Base-by-base conservation (phyloP, 345 rosid species). In the Populus deltoides region DNA sequence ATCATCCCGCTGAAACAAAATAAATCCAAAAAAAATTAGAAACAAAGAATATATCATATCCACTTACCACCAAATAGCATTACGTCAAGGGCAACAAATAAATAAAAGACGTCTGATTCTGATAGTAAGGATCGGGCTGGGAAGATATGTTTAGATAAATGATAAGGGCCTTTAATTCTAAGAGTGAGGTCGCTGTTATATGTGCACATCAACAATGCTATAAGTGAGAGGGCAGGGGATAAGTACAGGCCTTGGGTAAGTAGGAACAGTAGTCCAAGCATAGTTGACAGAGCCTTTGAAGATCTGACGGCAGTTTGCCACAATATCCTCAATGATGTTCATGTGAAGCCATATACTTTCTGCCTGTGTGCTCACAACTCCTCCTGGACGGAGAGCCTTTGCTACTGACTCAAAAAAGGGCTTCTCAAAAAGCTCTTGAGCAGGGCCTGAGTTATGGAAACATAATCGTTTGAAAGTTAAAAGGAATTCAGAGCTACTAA, bases 341-440 rank as follows among this genome's bases (percentile, higher is more conserved):
- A 95, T 95, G 91, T 95, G 99, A 78, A 95, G 98, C 99, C 99
- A 95, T 71, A 95, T 87, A 80, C 98, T 95, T 82, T 95, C 99
- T 67, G 98, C 98, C 55, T 95, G 99, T 59, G 99, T 93, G 78
- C 94, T 90, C 73, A 92, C 90, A 70, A 95, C 98, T 51, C 99
- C 99, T 68, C 99, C 99, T 18, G 99, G 98, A 73, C 98, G 93
- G 79, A 95, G 97, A 80, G 98, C 99, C 86, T 81, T 92, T 7
- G 93, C 91, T 68, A 95, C 91, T 0, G 97, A 86, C 86, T 84
- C 79, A 72, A 95, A 95, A 84, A 95, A 95, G 29, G 96, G 99
- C 84, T 93, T 95, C 89, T 95, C 94, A 85, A 95, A 95, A 45
- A 95, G 93, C 85, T 93, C 99, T 75, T 95, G 94, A 2, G 99